Conservation (phyloP, 2,329 filamentous ascomycete species). For the Sphaceloma murrayae region DNA sequence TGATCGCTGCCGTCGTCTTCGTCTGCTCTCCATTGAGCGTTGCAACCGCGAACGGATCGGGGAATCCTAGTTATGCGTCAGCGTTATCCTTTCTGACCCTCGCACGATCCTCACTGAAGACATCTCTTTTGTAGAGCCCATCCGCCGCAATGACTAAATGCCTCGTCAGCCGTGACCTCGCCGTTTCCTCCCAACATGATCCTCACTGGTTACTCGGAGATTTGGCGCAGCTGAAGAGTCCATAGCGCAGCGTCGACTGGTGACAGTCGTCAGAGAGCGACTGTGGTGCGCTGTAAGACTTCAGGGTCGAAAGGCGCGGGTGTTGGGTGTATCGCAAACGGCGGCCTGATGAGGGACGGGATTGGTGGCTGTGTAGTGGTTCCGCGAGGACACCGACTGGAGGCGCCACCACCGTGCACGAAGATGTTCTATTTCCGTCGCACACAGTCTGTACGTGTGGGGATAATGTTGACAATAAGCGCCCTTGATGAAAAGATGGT, state of each 20-base stretch:
- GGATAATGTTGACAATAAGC: background rate
- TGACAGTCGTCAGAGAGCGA: slow-evolving; percentile 8
- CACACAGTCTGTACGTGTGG: background rate
- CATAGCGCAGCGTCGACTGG: slow-evolving; percentile 26
- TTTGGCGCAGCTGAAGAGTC: slow-evolving; percentile 55
- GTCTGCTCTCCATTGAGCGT: slow-evolving; percentile 98
- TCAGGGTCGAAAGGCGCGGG: background rate
- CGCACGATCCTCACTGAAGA: slow-evolving; percentile 66
- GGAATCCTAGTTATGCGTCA: slow-evolving; percentile 60
- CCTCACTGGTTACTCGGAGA: slow-evolving; percentile 82
- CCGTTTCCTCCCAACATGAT: slow-evolving; percentile 14
- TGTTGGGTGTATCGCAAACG: slow-evolving; percentile 15
- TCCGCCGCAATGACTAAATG: slow-evolving; percentile 88
- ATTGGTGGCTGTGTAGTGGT: slow-evolving; percentile 15
- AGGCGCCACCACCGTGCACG: slow-evolving; percentile 8
- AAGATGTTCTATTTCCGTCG: slow-evolving; percentile 12
- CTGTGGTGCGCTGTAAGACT: slow-evolving; percentile 13
- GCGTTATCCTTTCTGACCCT: slow-evolving; percentile 15
- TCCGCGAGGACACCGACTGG: background rate
- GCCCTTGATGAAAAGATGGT: slow-evolving; percentile 6
- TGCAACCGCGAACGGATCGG: slow-evolving; percentile 93
- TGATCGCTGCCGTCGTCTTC: slow-evolving; percentile 93
- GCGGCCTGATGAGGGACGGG: slow-evolving; percentile 14
- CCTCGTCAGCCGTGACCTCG: slow-evolving; percentile 9
- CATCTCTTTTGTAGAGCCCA: slow-evolving; percentile 97